Base-by-base conservation (phyloP, 495 filamentous ascomycete species). In the Xylaria venustula region DNA sequence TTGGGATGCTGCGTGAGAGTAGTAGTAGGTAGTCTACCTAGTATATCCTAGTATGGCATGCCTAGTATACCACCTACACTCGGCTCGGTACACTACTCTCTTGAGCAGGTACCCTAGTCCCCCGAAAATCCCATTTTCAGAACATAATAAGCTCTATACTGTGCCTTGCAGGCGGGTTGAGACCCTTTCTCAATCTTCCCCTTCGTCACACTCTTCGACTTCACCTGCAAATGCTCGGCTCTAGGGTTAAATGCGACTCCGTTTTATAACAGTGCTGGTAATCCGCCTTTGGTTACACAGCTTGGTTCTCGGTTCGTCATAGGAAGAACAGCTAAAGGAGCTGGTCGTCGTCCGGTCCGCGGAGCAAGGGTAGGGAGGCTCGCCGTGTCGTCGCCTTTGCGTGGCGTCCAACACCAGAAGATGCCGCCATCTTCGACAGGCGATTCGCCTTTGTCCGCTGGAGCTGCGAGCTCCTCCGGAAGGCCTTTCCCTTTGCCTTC, bases 351-450 rank as follows among this genome's bases (percentile, higher is more conserved):
- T 30, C 36, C 22, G 25, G 45, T 23, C 40, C 41, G 20, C 28
- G 45, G 46, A 49, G 52, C 26, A 44, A 34, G 60, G 52, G 51
- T 47, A 32, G 52, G 45, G 51, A 62, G 49, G 50, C 51, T 40
- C 44, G 26, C 32, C 36, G 42, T 49, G 46, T 45, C 36, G 32
- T 62, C 25, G 44, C 51, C 44, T 26, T 26, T 12, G 59, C 22
- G 7, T 30, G 50, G 25, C 32, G 17, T 42, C 23, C 17, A 46
- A 25, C n/a, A 22, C 14, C 6, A 57, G 52, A 61, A 69, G 69
- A 80, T 81, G 77, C 71, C 77, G 66, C 78, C 79, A 62, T 80
- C 77, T 46, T 81, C 79, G 56, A 80, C 75, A 66, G 76, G 76
- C 67, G 79, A 80, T 68, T 81, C 79, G 40, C 79, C 79, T 58